phyloP scores from a whole-genome alignment of 495 filamentous ascomycete species.

The Xylaria nigripes region DNA sequence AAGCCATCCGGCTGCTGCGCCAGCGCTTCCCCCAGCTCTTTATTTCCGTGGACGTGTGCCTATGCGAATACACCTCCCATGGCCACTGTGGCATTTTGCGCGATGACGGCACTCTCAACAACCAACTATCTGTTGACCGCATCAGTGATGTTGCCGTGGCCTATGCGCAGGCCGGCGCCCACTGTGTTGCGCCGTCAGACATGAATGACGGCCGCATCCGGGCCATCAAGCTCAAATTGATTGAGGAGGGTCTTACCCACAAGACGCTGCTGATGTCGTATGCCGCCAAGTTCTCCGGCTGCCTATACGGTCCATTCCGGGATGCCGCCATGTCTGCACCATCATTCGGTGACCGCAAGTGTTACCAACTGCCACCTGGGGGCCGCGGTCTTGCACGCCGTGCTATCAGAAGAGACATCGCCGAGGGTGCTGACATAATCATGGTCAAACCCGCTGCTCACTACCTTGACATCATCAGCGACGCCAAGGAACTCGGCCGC shows the following conservation, averaged over 20 bases:
- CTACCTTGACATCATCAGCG: constrained; percentile 92
- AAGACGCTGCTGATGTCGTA: constrained; percentile 92
- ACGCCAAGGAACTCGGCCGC: constrained; percentile 85
- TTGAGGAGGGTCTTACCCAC: constrained; percentile 84
- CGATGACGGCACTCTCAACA: constrained; percentile 88
- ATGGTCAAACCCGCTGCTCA: constrained; percentile 97
- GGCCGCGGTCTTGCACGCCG: constrained; percentile 88
- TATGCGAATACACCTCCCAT: constrained; percentile 98
- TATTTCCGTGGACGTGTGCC: constrained; percentile 84
- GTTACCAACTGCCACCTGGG: constrained; percentile 91
- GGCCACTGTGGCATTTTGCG: constrained; percentile 93
- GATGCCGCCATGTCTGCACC: constrained; percentile 90
- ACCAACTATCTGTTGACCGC: constrained; percentile 80
- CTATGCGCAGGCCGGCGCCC: constrained; percentile 87
- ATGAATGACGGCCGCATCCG: constrained; percentile 98
- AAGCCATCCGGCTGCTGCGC: constrained; percentile 71
- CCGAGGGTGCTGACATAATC: constrained; percentile 92
- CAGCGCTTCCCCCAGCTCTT: constrained; percentile 80
- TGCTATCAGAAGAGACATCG: constrained; percentile 82
- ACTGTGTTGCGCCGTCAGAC: constrained; percentile 93
- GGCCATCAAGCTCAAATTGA: constrained; percentile 93
- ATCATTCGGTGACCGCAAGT: constrained; percentile 87
- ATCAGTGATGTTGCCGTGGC: constrained; percentile 89
- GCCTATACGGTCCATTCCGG: constrained; percentile 93
- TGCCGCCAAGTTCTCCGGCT: constrained; percentile 92